Percentiles rank a stretch among this genome's conserved stretches.
phyloP scores from a whole-genome alignment of 108 stramenopile species.

The Pseudonitzschia delicatissima region DNA sequence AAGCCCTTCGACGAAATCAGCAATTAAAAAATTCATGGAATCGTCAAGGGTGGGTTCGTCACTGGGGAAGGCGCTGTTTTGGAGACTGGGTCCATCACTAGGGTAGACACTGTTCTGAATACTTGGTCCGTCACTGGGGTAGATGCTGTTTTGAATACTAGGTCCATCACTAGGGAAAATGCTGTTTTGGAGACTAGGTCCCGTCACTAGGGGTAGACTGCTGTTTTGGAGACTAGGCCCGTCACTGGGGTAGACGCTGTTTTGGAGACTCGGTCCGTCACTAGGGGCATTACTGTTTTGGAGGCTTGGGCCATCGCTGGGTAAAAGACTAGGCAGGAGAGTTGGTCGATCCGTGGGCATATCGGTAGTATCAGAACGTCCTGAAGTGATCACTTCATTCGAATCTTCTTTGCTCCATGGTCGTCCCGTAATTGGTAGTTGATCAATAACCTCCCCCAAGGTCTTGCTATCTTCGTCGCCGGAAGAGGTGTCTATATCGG shows the following conservation, averaged over 20 bases:
- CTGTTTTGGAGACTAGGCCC: background rate
- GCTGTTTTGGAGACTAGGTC: background rate
- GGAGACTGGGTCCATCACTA: background rate
- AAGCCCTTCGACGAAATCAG: no score
- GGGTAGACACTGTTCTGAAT: background rate
- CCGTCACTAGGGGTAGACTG: background rate
- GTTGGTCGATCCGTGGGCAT: background rate
- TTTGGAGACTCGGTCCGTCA: background rate
- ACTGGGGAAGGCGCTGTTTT: background rate
- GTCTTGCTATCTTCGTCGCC: background rate
- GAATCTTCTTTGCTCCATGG: background rate
- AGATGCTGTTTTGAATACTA: background rate
- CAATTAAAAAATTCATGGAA: no score
- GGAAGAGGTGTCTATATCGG: no score
- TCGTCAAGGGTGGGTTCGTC: background rate
- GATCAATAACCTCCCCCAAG: background rate
- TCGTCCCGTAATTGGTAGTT: no score
- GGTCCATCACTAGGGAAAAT: background rate
- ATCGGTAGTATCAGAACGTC: background rate
- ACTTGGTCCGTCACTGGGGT: background rate
- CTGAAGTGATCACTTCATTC: background rate
- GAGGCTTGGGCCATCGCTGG: background rate
- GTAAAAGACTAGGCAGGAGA: background rate
- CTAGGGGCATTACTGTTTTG: background rate
- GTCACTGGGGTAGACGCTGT: background rate